Base-by-base conservation (phyloP, 2,329 filamentous ascomycete species). In the Stagonosporopsis chrysanthemi region DNA sequence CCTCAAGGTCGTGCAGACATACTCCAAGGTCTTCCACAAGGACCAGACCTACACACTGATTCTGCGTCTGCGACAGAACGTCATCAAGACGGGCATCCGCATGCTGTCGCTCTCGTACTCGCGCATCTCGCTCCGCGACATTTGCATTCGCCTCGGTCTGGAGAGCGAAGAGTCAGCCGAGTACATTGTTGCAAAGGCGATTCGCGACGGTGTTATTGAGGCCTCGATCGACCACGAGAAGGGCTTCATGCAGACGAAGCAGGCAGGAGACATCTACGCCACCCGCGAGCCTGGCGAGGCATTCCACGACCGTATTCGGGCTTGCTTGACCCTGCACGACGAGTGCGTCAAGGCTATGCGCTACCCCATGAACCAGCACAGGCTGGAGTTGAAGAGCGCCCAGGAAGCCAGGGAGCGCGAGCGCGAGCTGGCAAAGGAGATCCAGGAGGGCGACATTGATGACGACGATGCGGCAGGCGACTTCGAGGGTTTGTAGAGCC, bases 261-360 rank as follows among this genome's bases (percentile, higher is more conserved):
- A 97, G 69, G 85, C 96, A 29, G 92, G 93, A 41, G 95, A 99
- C 75, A 91, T 98, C 36, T 99, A 99, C 76, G 92, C 93, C 51
- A 99, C 95, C 40, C 86, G 92, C 62, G 95, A 99, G 79, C 95
- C 95, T 0, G 93, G 92, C 48, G 94, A 99, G 82, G 93, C 92
- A 1, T 99, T 99, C 85, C 94, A 99, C 77, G 94, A 97, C 74
- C 91, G 95, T 72, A 98, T 99, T 69, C 86, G 88, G 66, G 95
- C 95, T 40, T 97, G 95, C 77, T 83, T 99, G 69, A 87, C 89
- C 54, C 85, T 99, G 62, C 93, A 98, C 73, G 95, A 99, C 71
- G 95, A 99, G 82, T 98, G 94, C 74, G 93, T 99, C 72, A 98
- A 97, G 90, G 94, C 95, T 24, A 99, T 99, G 95, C 88, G 95